These are phyloP conservation scores for Phalaenopsis hybrid DNA, from an alignment of 116 monocot species.

Conservation along the genomic window DNA sequence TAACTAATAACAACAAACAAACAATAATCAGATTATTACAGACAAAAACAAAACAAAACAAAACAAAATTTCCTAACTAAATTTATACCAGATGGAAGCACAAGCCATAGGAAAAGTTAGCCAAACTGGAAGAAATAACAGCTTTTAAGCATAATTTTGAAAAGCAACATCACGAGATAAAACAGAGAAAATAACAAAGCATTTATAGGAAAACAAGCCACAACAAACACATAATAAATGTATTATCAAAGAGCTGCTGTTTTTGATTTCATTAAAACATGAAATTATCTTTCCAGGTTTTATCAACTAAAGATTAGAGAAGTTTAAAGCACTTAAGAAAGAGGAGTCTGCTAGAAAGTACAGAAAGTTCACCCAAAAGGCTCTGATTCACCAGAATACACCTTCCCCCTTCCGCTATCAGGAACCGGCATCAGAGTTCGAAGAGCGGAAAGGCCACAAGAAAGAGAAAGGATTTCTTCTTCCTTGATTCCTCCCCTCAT, in stretches of 20 bases:
- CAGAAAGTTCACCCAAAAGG: neutral
- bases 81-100: neutral
- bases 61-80: neutral
- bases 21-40: neutral
- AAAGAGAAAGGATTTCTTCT: constrained; percentile 40
- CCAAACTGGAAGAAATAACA: constrained; percentile 4
- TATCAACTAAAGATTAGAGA: neutral
- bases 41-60: neutral
- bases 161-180: neutral
- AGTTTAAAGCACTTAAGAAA: neutral
- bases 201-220: neutral
- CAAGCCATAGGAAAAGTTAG: neutral
- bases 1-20: neutral
- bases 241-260: neutral
- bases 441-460: constrained; percentile 47
- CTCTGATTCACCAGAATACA: neutral
- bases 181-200: neutral
- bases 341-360: neutral
- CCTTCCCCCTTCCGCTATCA: neutral
- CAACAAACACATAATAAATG: neutral
- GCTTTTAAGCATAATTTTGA: neutral
- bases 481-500: constrained; percentile 20
- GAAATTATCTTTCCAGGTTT: neutral
- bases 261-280: neutral
- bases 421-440: constrained; percentile 17